A percentile compares a stretch with the other conserved stretches of the same genome.
phyloP scores from a whole-genome alignment of 164 flowering plant genomes.

The Saururus chinensis region DNA sequence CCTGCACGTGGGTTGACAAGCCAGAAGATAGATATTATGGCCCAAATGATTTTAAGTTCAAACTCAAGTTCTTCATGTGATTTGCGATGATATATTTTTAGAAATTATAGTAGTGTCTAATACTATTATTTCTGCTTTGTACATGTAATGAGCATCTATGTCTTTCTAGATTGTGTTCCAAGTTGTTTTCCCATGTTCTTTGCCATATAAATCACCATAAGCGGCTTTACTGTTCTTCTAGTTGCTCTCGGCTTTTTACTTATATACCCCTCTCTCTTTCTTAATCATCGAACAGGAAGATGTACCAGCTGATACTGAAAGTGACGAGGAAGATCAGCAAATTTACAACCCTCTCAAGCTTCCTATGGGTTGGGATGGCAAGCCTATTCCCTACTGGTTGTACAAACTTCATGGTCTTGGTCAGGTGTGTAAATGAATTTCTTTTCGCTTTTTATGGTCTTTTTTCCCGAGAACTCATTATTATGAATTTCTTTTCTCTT shows the following conservation, averaged over 20 bases:
- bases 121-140: too few species aligned
- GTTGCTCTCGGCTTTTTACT: background rate
- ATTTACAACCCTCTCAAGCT: slow-evolving; percentile 94
- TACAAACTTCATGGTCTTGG: slow-evolving; percentile 99
- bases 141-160: too few species aligned
- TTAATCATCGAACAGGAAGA: slow-evolving; percentile 55
- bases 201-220: too few species aligned
- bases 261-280: background rate
- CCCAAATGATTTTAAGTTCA: too few species aligned
- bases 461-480: background rate
- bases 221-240: background rate
- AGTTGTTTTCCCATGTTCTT: too few species aligned
- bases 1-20: too few species aligned
- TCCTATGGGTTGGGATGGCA: slow-evolving; percentile 99
- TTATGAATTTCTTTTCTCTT: background rate
- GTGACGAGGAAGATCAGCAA: slow-evolving; percentile 95
- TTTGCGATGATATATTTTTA: too few species aligned
- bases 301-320: slow-evolving; percentile 79
- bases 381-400: slow-evolving; percentile 98
- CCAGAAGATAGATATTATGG: too few species aligned
- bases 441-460: background rate
- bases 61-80: too few species aligned
- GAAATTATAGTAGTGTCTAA: too few species aligned
- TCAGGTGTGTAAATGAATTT: slow-evolving; percentile 40
- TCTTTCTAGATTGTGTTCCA: too few species aligned